Evolutionary conservation across 192 early-diverging fungal genomes (phyloP).

Genomic region (Linnemannia zychae): DNA sequence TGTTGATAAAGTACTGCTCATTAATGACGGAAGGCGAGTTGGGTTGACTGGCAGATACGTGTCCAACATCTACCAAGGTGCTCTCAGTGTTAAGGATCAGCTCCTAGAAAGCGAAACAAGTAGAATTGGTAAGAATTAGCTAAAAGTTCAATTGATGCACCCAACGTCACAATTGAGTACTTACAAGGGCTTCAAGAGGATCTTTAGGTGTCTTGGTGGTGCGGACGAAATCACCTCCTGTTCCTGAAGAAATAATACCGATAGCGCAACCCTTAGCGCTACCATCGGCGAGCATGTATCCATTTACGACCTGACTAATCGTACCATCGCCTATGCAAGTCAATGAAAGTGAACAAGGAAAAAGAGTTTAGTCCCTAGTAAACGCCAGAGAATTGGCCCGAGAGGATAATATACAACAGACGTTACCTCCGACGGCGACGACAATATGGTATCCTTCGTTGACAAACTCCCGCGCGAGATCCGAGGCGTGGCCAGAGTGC

Average conservation of each 20-base stretch:
- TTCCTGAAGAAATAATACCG: constrained; percentile 45
- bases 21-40: constrained; percentile 9
- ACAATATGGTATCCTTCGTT: constrained; percentile 30
- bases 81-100: constrained; percentile 30
- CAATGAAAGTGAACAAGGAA: neutral
- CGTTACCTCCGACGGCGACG: constrained; percentile 46
- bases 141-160: too few species aligned
- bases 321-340: constrained; percentile 40
- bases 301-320: constrained; percentile 49
- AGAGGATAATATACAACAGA: neutral
- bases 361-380: neutral
- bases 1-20: constrained; percentile 49
- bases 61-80: constrained; percentile 36
- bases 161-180: too few species aligned
- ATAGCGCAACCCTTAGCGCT: constrained; percentile 21
- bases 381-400: too few species aligned
- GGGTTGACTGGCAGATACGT: constrained; percentile 24
- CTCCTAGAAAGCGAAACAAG: neutral
- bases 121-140: too few species aligned
- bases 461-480: constrained; percentile 36
- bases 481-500: constrained; percentile 50
- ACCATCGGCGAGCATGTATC: constrained; percentile 47
- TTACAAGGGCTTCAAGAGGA: constrained; percentile 40
- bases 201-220: constrained; percentile 42
- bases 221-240: constrained; percentile 51